Evolutionary conservation across 1,284 basidiomycete genomes (phyloP), one percentile per base, ranked within the genome.

Genomic region (Pascua sp.): DNA sequence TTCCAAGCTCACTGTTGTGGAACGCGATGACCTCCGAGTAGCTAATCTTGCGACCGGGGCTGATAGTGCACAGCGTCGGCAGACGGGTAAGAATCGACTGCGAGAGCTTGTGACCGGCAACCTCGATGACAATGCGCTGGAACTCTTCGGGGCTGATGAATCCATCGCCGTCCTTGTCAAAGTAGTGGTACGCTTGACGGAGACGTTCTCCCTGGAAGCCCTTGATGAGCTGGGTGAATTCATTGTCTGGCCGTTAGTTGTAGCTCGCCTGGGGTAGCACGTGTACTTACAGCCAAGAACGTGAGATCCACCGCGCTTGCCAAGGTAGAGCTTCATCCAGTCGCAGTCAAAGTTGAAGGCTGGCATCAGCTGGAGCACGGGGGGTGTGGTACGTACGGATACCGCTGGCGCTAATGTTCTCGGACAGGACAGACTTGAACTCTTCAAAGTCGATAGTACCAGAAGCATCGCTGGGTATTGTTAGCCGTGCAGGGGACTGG

Each of bases 21-120:
- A 95, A 96, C 53, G 93, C 93, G 69, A 90, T 84, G 64, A 94
- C 91, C 80, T 97, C 92, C 4, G 93, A 92, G 78, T 93, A 97
- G 59, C 89, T 88, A 81, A 97, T 93, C 66, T 86, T 85, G 63
- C 89, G 88, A 49, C 91, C 91, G 4, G 90, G 89, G 60, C 85
- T 88, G 60, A 96, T 80, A 11, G 90, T 89, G 72, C 89, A 91
- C 51, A 97, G 78, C 42, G 91, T 93, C 49, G 93, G 92, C 51
- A 97, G 80, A 62, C 91, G 82, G 63, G 93, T 89, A 63, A 94
- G 86, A 52, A 96, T 88, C 15, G 86, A 84, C 70, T 96, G 89
- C 13, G 91, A 95, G 58, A 97, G 81, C 79, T 97, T 97, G 79
- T 97, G 93, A 15, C 91, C 90, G 60, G 90, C 90, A 71, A 95